Conservation (phyloP, 2,329 filamentous ascomycete species). For the Camptophora hylomeconis region DNA sequence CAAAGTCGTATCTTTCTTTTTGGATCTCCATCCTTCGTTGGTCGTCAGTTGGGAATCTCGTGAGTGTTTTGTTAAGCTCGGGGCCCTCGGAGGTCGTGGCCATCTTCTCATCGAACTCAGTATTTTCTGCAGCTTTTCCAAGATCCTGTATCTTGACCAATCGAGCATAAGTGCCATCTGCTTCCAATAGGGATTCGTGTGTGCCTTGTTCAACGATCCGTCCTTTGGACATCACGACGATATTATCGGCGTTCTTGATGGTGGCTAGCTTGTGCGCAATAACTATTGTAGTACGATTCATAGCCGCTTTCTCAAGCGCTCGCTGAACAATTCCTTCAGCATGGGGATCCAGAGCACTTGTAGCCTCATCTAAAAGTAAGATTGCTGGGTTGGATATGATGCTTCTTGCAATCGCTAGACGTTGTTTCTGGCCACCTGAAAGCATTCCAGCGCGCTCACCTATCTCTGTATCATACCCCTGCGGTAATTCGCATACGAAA, state of each 20-base stretch:
- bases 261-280: conserved; percentile 30
- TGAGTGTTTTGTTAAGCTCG: conserved; percentile 7
- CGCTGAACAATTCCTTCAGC: conserved; percentile 74
- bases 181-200: conserved; percentile 26
- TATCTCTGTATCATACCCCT: conserved; percentile 74
- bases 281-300: conserved; percentile 28
- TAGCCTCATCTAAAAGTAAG: conserved; percentile 74
- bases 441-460: conserved; percentile 71
- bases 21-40: conserved; percentile 7
- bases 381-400: conserved; percentile 70
- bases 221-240: conserved; percentile 31
- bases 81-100: conserved; percentile 2
- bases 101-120: conserved; percentile 8
- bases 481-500: conserved; percentile 59
- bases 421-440: conserved; percentile 85
- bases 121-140: conserved; percentile 18
- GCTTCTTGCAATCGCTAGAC: conserved; percentile 70
- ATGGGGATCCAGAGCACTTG: conserved; percentile 68
- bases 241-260: conserved; percentile 25
- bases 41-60: conserved; percentile 8
- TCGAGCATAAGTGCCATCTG: conserved; percentile 26
- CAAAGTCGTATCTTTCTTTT: conserved; percentile 18
- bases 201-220: conserved; percentile 31
- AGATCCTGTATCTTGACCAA: conserved; percentile 37
- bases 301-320: conserved; percentile 59